Conservation (phyloP, 169 alveolate genomes). For the Plasmodium ovale region DNA sequence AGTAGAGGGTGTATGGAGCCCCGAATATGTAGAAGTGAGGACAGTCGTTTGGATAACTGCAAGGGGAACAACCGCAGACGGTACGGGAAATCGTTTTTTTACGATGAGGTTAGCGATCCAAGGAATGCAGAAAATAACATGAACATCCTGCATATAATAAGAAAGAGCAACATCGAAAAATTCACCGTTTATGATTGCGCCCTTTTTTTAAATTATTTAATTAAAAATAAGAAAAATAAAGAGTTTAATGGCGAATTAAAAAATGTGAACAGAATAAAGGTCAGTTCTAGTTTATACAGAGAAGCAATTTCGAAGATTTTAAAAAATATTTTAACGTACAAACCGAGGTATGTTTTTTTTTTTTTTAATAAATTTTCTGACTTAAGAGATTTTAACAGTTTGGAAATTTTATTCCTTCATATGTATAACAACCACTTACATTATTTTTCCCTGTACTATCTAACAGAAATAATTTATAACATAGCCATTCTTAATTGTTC, state of each 20-base stretch:
- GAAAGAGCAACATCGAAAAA: conserved; percentile 14
- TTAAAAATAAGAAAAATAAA: conserved; percentile 53
- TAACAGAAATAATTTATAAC: conserved; percentile 22
- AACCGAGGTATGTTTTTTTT: conserved; percentile 14
- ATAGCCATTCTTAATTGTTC: conserved; percentile 28
- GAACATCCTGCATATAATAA: conserved; percentile 16
- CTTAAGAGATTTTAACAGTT: conserved; percentile 29
- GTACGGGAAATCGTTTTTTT: conserved; percentile 30
- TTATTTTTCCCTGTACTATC: conserved; percentile 11
- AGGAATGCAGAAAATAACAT: conserved; percentile 20
- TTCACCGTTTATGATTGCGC: conserved; percentile 38
- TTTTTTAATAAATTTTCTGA: conserved; percentile 47
- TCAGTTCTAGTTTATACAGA: conserved; percentile 37
- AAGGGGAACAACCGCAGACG: background rate
- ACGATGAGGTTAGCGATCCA: conserved; percentile 40
- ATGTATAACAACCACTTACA: conserved; percentile 19
- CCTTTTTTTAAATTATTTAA: conserved; percentile 33
- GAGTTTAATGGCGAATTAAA: background rate
- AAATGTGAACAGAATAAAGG: conserved; percentile 12
- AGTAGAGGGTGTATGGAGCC: no score
- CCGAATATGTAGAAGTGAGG: no score
- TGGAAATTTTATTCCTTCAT: conserved; percentile 13
- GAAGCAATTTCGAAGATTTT: conserved; percentile 24
- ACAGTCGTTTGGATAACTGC: background rate
- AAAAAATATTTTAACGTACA: conserved; percentile 10